Evolutionary conservation across 495 filamentous ascomycete species (phyloP).

Genomic region (Hypoxylon fuscum): DNA sequence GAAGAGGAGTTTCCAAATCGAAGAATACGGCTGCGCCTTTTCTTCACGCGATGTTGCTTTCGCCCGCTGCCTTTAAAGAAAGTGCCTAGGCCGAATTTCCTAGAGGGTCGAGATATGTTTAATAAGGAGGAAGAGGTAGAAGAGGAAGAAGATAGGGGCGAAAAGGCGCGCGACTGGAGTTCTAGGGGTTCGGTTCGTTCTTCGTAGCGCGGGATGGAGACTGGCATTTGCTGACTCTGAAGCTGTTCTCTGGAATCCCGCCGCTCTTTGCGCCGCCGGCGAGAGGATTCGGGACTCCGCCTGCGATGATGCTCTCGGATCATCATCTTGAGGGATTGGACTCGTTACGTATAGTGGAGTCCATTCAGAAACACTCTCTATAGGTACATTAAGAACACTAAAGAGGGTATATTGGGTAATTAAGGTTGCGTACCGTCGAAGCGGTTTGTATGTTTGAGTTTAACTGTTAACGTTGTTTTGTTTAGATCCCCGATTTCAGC

Average conservation of each 20-base stretch:
- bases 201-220: constrained; percentile 22
- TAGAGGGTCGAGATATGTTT: constrained; percentile 53
- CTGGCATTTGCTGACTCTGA: constrained; percentile 29
- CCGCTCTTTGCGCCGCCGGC: constrained; percentile 58
- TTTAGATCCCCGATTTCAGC: constrained; percentile 33
- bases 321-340: constrained; percentile 46
- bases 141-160: constrained; percentile 54
- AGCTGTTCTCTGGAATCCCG: constrained; percentile 58
- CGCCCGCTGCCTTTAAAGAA: constrained; percentile 51
- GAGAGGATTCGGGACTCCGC: constrained; percentile 59
- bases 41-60: constrained; percentile 45
- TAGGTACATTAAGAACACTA: constrained; percentile 3
- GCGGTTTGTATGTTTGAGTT: constrained; percentile 29
- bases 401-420: constrained; percentile 29
- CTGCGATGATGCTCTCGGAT: constrained; percentile 57
- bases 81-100: constrained; percentile 51
- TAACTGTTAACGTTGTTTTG: constrained; percentile 37
- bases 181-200: constrained; percentile 35
- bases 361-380: constrained; percentile 35
- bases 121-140: constrained; percentile 55
- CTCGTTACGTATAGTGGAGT: constrained; percentile 29
- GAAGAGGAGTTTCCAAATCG: constrained; percentile 57
- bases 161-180: constrained; percentile 49
- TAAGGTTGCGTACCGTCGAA: constrained; percentile 29
- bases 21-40: constrained; percentile 56